A percentile compares a stretch with the other conserved stretches of the same genome.
Evolutionary conservation across 2,329 filamentous ascomycete genomes (phyloP).

Genomic region (Ophiostoma triangulosporum): DNA sequence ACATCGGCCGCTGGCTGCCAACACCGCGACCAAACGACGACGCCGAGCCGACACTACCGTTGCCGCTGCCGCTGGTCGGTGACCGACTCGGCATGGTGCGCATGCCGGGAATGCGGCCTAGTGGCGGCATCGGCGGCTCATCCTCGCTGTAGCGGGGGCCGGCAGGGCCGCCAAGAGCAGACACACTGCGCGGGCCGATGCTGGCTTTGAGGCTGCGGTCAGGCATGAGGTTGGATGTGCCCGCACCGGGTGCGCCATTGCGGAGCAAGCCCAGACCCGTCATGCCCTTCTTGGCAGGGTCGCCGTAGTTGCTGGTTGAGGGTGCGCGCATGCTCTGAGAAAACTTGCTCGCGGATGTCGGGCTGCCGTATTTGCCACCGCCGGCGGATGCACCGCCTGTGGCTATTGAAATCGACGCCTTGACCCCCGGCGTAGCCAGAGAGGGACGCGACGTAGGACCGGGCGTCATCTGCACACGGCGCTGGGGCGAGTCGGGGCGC

Average conservation of each 20-base stretch:
- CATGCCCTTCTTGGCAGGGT: constrained; percentile 40
- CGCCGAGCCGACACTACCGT: constrained; percentile 18
- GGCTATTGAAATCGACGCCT: constrained; percentile 14
- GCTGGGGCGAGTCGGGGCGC: constrained; percentile 74
- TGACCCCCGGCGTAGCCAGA: constrained; percentile 38
- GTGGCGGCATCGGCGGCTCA: constrained; percentile 39
- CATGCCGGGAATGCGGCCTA: constrained; percentile 25
- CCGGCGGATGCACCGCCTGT: not conserved
- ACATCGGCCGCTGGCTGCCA: constrained; percentile 28
- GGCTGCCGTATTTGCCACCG: constrained; percentile 46
- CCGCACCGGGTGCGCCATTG: not conserved
- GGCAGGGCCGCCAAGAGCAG: constrained; percentile 43
- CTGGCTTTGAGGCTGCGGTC: constrained; percentile 36
- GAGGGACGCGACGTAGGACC: constrained; percentile 42
- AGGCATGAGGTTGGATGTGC: constrained; percentile 16
- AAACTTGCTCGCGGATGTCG: constrained; percentile 46
- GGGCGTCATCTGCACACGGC: constrained; percentile 51
- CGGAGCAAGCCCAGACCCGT: constrained; percentile 1
- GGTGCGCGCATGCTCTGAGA: constrained; percentile 43
- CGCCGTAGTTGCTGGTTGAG: constrained; percentile 36
- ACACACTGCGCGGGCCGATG: constrained; percentile 43
- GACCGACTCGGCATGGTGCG: constrained; percentile 30
- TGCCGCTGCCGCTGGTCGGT: constrained; percentile 31
- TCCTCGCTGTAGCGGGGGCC: constrained; percentile 38
- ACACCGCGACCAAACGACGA: constrained; percentile 40